Evolutionary conservation across 2,329 filamentous ascomycete species (phyloP).

Genomic region (Sclerotinia trifoliorum): DNA sequence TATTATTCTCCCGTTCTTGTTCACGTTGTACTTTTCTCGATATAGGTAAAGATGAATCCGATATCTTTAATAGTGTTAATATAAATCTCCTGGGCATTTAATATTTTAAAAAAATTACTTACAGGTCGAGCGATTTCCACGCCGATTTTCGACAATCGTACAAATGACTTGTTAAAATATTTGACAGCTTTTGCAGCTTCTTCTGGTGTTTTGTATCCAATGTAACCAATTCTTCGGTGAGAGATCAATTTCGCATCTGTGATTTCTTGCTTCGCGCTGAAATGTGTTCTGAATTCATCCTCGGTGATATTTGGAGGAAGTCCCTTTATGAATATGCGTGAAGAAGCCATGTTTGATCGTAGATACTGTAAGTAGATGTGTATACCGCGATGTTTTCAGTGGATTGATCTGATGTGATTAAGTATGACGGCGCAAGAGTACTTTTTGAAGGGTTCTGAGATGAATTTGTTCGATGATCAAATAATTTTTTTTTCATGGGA

Average conservation of each 20-base stretch:
- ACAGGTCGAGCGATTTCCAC: slow-evolving; percentile 87
- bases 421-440: not conserved
- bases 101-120: slow-evolving; percentile 39
- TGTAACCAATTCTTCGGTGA: slow-evolving; percentile 88
- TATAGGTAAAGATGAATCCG: slow-evolving; percentile 41
- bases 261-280: slow-evolving; percentile 70
- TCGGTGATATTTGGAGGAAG: slow-evolving; percentile 83
- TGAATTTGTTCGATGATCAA: slow-evolving; percentile 5
- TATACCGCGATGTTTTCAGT: not conserved
- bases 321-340: slow-evolving; percentile 75
- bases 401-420: not conserved
- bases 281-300: slow-evolving; percentile 85
- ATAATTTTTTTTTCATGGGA: slow-evolving; percentile 15
- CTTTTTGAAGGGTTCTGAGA: not conserved
- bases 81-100: not conserved
- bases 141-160: slow-evolving; percentile 90
- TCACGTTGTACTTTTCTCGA: slow-evolving; percentile 43
- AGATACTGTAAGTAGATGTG: not conserved
- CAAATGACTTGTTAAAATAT: slow-evolving; percentile 94
- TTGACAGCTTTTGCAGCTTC: slow-evolving; percentile 81
- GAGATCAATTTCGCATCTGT: slow-evolving; percentile 93
- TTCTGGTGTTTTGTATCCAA: slow-evolving; percentile 83
- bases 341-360: slow-evolving; percentile 45
- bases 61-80: slow-evolving; percentile 33
- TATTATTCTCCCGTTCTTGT: slow-evolving; percentile 37